Base-by-base conservation (phyloP, 805 yeast species). In the Wickerhamiella kurtzmanii region DNA sequence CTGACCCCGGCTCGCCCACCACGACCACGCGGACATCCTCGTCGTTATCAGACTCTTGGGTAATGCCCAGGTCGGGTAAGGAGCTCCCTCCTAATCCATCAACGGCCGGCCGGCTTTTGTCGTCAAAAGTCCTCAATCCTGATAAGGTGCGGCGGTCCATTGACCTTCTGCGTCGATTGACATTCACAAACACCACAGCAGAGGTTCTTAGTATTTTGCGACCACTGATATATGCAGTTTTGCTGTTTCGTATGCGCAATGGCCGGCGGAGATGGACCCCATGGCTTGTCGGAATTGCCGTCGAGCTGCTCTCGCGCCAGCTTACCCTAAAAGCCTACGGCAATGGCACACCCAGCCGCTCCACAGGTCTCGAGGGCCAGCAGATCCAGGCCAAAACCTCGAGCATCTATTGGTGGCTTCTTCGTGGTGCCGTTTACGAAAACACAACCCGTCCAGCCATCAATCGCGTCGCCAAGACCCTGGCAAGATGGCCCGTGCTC, bases 341-440 rank as follows among this genome's bases (percentile, higher is more conserved):
- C 2, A 21, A 32, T 3, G 19, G 35, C 8, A 40, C 47, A 21
- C 9, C 19, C 17, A 28, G 32, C 9, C 44, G 44, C 4, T 21
- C 35, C 2, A 43, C 50, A 4, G 36, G 56, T 4, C 54, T 67
- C 2, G 72, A 67, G 48, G 48, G 52, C 21, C 63, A 58, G 19
- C 62, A 58, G 48, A 48, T 59, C 37, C 48, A 55, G 53, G 48
- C 54, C 44, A 53, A 66, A 37, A 44, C 61, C 22, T 41, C 44
- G 13, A 53, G 53, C 20, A 41, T 66, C 46, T 59, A 63, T 53
- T 66, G 71, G 70, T 68, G 70, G 69, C 40, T 55, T 18, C 48
- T 68, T 35, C 57, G 72, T 6, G 68, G 69, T 5, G 60, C 64
- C 48, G 56, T 66, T 54, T 67, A 64, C 56, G 56, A 60, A 21